Evolutionary conservation across 768 basidiomycete genomes (phyloP).

Genomic region (Pholiota molesta): DNA sequence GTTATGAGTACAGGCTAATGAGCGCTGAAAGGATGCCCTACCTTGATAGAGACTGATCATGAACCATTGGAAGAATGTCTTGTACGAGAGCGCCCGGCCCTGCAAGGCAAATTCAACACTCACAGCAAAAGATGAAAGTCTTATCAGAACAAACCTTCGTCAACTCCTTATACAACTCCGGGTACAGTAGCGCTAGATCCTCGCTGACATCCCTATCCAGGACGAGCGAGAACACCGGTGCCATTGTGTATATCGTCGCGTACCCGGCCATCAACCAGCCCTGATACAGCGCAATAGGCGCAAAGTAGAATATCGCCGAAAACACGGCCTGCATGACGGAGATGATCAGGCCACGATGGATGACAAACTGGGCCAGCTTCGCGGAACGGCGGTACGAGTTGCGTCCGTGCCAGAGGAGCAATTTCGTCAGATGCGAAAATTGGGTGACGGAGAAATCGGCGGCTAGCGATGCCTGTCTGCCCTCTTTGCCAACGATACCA

Average conservation of each 20-base stretch:
- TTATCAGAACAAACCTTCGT: conserved; percentile 71
- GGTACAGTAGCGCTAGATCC: conserved; percentile 92
- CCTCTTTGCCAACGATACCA: conserved; percentile 98
- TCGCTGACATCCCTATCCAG: conserved; percentile 95
- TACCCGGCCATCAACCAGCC: conserved; percentile 98
- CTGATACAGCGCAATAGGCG: conserved; percentile 96
- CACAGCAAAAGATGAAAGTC: neutral
- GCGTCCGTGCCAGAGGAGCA: conserved; percentile 97
- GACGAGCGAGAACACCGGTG: conserved; percentile 96
- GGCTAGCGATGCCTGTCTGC: conserved; percentile 97
- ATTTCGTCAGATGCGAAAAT: conserved; percentile 93
- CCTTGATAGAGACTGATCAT: conserved; percentile 99
- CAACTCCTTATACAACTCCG: conserved; percentile 96
- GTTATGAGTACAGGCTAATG: neutral
- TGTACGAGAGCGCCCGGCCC: conserved; percentile 94
- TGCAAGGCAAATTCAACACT: conserved; percentile 30
- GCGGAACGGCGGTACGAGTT: conserved; percentile 98
- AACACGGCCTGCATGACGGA: conserved; percentile 98
- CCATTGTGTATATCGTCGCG: conserved; percentile 97
- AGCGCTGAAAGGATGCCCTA: conserved; percentile 26
- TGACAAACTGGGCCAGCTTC: conserved; percentile 97
- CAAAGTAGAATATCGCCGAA: conserved; percentile 90
- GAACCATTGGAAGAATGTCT: conserved; percentile 98
- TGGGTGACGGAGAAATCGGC: conserved; percentile 98
- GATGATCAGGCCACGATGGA: conserved; percentile 95